Percentiles rank a stretch among this genome's conserved stretches.
Conservation (phyloP, 208 protist species). For the Leishmania aethiopica region DNA sequence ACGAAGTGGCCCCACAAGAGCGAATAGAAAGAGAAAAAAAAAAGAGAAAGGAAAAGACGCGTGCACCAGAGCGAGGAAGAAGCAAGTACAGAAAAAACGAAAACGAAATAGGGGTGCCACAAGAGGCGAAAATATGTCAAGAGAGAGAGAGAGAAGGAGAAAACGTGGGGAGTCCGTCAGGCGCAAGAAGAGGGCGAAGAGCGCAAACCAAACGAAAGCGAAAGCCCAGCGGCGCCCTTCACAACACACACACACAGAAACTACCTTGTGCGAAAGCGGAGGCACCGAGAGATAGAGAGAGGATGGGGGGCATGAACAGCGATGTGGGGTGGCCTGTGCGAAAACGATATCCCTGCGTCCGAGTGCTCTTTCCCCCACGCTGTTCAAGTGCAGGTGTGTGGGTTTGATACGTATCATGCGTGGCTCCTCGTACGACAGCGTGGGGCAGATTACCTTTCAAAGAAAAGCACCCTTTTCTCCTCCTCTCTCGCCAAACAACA, state of each 20-base stretch:
- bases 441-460: not conserved
- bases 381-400: not conserved
- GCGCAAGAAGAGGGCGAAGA: not conserved
- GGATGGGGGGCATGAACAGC: not conserved
- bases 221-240: not conserved
- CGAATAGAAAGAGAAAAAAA: not conserved
- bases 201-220: not conserved
- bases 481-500: not conserved
- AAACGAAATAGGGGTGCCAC: not conserved
- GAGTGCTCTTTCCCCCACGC: not conserved
- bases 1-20: not conserved
- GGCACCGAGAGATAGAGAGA: not conserved
- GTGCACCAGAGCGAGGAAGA: not conserved
- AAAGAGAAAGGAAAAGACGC: not conserved
- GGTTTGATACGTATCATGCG: not conserved
- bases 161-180: no score
- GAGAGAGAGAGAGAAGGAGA: no score
- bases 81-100: not conserved
- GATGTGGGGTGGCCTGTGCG: not conserved
- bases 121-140: not conserved
- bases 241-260: not conserved
- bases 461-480: not conserved
- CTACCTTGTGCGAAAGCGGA: not conserved
- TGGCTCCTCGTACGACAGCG: not conserved
- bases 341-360: not conserved